Base-by-base conservation (phyloP, 2,329 filamentous ascomycete species). In the Acrocalymma vagum region DNA sequence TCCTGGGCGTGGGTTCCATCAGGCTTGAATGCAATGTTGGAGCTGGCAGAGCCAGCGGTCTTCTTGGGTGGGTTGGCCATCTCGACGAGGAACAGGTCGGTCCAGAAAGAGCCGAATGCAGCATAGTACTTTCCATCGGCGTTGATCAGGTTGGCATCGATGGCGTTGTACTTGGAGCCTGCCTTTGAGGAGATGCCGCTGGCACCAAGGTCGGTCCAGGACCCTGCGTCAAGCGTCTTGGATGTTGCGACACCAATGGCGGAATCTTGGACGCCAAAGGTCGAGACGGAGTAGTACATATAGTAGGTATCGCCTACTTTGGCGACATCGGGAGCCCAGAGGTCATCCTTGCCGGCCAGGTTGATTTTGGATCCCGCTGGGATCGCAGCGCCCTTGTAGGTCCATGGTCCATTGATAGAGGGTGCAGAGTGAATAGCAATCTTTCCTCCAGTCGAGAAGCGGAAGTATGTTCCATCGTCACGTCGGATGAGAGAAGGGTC, bases 31-130 rank as follows among this genome's bases (percentile, higher is more conserved):
- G 78, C 76, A 34, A 86, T 67, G 35, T 83, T 76, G 42, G 73
- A 67, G 23, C 51, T 41, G 2, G 55, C 15, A 1, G 76, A 65
- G 9, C 65, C 56, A 2, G 60, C 58, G 3, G 58, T 51, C 24
- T 58, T 64, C 2, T 60, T 58, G 5, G 70, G 70, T 1, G 60
- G 63, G 39, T 60, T 59, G 21, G 46, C 31, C 63, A 87, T 76
- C 23, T 72, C 60, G 1, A 82, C 80, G 58, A 83, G 80, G 69
- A 81, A 86, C 43, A 88, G 75, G 57, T 84, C 79, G 6, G 71
- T 65, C 84, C 84, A 90, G 75, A 87, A 89, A 9, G 82, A 86
- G 16, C 85, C 86, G 48, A 87, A 89, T 45, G 75, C 81, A 60
- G 83, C 69, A 37, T 77, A 73, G 39, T 77, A 78, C 11, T 73